Base-by-base conservation (phyloP, 1,139 yeast genomes). In the Hyphopichia wangnamkhiaoensis region DNA sequence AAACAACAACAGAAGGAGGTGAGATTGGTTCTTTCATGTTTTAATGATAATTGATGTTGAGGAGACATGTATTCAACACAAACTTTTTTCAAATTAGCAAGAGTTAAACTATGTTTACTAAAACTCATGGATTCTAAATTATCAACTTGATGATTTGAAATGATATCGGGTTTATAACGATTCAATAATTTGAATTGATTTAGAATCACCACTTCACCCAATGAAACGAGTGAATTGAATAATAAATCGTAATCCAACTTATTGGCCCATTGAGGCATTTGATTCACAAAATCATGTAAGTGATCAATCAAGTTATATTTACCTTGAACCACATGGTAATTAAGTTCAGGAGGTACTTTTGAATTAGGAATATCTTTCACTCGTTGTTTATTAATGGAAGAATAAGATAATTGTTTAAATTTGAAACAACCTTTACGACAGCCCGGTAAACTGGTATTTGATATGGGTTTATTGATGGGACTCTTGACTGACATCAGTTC, bases 121-220 rank as follows among this genome's bases (percentile, higher is more conserved):
- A n/a, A n/a, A 39, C 55, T 48, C 24, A 37, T 47, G 24, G 39
- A 45, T 27, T 46, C 45, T n/a, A 48, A 34, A 16, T 10, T 14
- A 39, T 46, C 34, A 44, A 47, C 20, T 17, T 16, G 18, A 4
- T 29, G 8, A 19, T 35, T 25, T 3, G 15, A 15, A 6, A 15
- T 16, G 17, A 12, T 9, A 23, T 15, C 10, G 3, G 13, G 8
- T n/a, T 23, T 23, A 13, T 15, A 24, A 6, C n/a, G 7, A 14
- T 16, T 35, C 3, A 8, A 17, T n/a, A 21, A 8, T 19, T 35
- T 35, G 17, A 52, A 42, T 20, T 47, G 46, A 32, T 48, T 53
- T 10, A 46, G 37, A 7, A 53, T 40, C 5, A 57, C 42, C 17
- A 52, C 42, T 35, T 48, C 52, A 4, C 63, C 63, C 19, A 59